Evolutionary conservation across 2,329 filamentous ascomycete genomes (phyloP).

Genomic region (Pseudogymnoascus destructans): DNA sequence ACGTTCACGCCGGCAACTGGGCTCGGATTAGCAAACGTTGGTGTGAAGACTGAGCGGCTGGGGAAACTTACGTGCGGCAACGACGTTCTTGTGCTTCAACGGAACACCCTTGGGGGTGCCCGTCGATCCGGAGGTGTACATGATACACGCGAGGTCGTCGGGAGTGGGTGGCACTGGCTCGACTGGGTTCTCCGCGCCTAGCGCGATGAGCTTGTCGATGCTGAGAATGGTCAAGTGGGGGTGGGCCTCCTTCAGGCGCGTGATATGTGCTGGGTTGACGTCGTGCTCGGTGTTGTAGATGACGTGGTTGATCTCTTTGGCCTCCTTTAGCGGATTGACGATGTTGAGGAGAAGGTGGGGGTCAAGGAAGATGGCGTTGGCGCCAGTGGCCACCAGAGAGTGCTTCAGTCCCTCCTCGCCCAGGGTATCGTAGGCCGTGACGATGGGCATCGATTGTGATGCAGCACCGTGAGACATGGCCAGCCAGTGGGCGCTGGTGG

Average conservation of each 20-base stretch:
- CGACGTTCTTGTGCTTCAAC: constrained; percentile 67
- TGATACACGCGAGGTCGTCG: constrained; percentile 69
- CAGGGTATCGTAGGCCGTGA: constrained; percentile 88
- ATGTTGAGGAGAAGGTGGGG: constrained; percentile 57
- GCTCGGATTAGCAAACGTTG: not conserved
- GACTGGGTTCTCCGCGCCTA: constrained; percentile 45
- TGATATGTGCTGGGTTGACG: constrained; percentile 33
- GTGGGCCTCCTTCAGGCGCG: constrained; percentile 41
- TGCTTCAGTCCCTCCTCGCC: constrained; percentile 73
- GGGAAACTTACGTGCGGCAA: constrained; percentile 55
- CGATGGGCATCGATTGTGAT: constrained; percentile 80
- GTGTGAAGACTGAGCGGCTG: constrained; percentile 7
- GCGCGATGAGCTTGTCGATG: constrained; percentile 38
- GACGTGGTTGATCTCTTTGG: constrained; percentile 36
- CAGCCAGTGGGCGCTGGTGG: constrained; percentile 35
- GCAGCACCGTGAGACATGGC: constrained; percentile 39
- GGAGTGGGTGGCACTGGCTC: constrained; percentile 60
- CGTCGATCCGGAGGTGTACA: constrained; percentile 81
- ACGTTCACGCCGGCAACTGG: constrained; percentile 65
- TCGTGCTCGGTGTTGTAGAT: constrained; percentile 42
- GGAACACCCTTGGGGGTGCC: constrained; percentile 83
- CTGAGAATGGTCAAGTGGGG: constrained; percentile 38
- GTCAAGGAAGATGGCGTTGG: constrained; percentile 76
- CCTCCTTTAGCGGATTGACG: constrained; percentile 43
- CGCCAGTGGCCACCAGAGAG: constrained; percentile 68